Base-by-base conservation (phyloP, 208 protist species). In the Crithidia fasciculata region DNA sequence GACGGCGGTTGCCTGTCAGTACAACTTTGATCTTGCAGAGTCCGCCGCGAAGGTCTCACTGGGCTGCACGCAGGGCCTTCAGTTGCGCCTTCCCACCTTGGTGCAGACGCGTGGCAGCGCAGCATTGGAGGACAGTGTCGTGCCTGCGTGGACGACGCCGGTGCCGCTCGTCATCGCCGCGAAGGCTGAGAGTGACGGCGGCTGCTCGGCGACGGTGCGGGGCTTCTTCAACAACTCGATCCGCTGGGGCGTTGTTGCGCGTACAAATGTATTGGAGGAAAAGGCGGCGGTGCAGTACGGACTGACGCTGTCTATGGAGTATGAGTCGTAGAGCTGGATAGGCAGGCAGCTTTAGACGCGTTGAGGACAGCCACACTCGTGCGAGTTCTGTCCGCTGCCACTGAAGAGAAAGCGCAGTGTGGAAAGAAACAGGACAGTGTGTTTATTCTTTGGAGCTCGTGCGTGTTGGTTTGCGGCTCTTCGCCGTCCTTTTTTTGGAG, bases 41-140 rank as follows among this genome's bases (percentile, higher is more conserved):
- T 57, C 86, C 1, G 69, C 61, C 16, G 84, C 89, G 7, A 74
- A 91, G 60, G 75, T 93, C 15, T 79, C 84, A 15, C 65, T 93
- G 8, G 92, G 89, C 43, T 92, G 93, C 74, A 90, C 88, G 16
- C 91, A 96, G 54, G 89, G 89, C 40, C 85, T 96, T 50, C 81
- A 80, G 13, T 63, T 96, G 4, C 86, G 88, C 8, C 61, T 94
- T 18, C 89, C 88, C 7, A 82, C 60, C 19, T 28, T 83, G 7
- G n/a, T 79, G 2, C 81, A 78, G 39, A 71, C 77, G 3, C 69
- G 69, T 63, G 72, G 49, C 64, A 74, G 49, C 54, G 57, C 45
- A 49, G 7, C 45, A 49, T 0, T 2, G 7, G 28, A 28, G 0
- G 19, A 37, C 0, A 52, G 39, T 0, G 50, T 54, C 12, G 55